A percentile compares a stretch with the other conserved stretches of the same genome.
These are phyloP conservation scores for Elongisporangium prolatum DNA, from an alignment of 352 stramenopile species.

Conservation along the genomic window DNA sequence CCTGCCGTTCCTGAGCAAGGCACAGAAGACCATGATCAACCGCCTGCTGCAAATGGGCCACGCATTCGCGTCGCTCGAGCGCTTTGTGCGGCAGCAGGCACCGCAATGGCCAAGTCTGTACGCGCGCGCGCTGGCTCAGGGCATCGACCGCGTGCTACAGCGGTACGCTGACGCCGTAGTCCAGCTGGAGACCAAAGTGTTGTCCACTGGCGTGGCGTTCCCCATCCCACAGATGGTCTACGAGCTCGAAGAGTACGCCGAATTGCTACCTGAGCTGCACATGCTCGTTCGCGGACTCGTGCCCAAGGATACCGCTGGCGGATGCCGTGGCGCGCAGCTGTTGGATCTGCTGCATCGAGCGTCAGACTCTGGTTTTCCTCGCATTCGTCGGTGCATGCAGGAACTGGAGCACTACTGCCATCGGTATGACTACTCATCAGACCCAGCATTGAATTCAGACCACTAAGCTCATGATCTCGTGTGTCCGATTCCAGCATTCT, in stretches of 20 bases:
- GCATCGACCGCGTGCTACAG: constrained; percentile 39
- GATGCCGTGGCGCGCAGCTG: constrained; percentile 26
- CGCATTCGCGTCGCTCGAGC: constrained; percentile 38
- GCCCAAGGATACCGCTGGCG: constrained; percentile 1
- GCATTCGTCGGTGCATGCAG: constrained; percentile 48
- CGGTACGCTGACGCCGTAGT: constrained; percentile 52
- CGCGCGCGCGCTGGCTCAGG: constrained; percentile 52
- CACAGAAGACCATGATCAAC: constrained; percentile 50
- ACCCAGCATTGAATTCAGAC: background rate
- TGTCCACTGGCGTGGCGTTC: constrained; percentile 36
- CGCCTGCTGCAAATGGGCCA: constrained; percentile 51
- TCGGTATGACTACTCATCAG: constrained; percentile 18
- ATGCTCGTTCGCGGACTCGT: constrained; percentile 38
- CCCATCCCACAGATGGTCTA: constrained; percentile 61
- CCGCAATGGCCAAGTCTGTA: constrained; percentile 40
- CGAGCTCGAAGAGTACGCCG: constrained; percentile 57
- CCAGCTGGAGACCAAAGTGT: constrained; percentile 45
- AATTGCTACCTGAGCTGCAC: constrained; percentile 57
- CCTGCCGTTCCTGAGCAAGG: constrained; percentile 33
- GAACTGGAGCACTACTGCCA: constrained; percentile 47
- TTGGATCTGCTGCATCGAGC: constrained; percentile 38
- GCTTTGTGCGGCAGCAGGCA: constrained; percentile 30
- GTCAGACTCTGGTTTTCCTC: constrained; percentile 52
- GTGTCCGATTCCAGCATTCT: constrained; percentile 34
- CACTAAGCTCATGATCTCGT: background rate